These are phyloP conservation scores for Aspergillus sp. DNA, from an alignment of 2,329 filamentous ascomycete genomes.

Conservation along the genomic window DNA sequence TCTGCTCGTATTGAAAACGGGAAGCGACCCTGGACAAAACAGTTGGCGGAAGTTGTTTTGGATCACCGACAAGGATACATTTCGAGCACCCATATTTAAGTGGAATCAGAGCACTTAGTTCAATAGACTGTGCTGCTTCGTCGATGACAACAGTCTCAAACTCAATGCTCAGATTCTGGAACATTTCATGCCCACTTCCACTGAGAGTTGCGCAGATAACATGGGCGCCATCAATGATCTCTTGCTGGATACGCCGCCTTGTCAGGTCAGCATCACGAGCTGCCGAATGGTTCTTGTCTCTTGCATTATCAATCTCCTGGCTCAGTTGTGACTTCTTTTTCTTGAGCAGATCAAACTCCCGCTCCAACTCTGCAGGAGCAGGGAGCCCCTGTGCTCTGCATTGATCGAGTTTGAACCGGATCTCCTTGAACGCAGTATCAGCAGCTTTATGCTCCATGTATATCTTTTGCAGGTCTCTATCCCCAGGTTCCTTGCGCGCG, in stretches of 20 bases:
- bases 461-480: conserved; percentile 52
- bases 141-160: conserved; percentile 99
- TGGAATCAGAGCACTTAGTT: conserved; percentile 90
- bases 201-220: conserved; percentile 92
- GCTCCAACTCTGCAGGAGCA: conserved; percentile 48
- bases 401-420: conserved; percentile 63
- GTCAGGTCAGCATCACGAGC: conserved; percentile 79
- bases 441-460: conserved; percentile 58
- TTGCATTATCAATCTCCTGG: conserved; percentile 73
- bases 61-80: conserved; percentile 94
- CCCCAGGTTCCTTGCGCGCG: conserved; percentile 36
- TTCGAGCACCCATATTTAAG: conserved; percentile 96
- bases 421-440: conserved; percentile 57
- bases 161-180: conserved; percentile 85
- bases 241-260: conserved; percentile 74
- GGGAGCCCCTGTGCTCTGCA: conserved; percentile 45
- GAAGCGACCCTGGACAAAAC: conserved; percentile 91
- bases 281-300: conserved; percentile 73
- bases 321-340: conserved; percentile 67
- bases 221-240: conserved; percentile 81
- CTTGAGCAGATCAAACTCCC: conserved; percentile 69
- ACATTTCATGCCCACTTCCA: conserved; percentile 94
- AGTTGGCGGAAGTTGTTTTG: conserved; percentile 91
- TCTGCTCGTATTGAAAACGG: conserved; percentile 91
- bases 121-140: conserved; percentile 95